Base-by-base conservation (phyloP, 2,329 filamentous ascomycete species). In the Phyllosticta citrichinensis region DNA sequence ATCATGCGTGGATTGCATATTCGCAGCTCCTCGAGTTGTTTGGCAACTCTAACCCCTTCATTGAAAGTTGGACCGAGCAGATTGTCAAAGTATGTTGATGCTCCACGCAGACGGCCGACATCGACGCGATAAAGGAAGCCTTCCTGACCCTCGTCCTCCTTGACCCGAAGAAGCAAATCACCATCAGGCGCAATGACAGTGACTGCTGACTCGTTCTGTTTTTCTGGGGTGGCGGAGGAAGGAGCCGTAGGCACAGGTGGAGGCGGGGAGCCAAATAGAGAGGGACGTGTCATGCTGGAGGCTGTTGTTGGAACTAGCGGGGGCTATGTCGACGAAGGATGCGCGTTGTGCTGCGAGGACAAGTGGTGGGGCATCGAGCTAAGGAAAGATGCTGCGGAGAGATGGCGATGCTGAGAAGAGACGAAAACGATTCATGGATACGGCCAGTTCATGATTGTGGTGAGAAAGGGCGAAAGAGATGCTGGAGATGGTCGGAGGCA, bases 51-150 rank as follows among this genome's bases (percentile, higher is more conserved):
- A 55, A 78, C 77, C 8, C 83, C 82, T 74, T 91, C 87, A 59
- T 80, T 76, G 69, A 90, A 89, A 60, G 83, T 77, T 63, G 86
- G 82, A 10, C 83, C 81, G 2, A 91, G 78, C 17, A 91, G 79
- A 61, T 83, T 84, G 60, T 79, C 79, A 70, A 91, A 91, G 71
- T 90, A 91, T 61, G 81, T 82, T 5, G 87, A 91, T 63, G 83
- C 79, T 63, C 77, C 77, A 71, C 79, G 82, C 35, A 91, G 76
- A 0, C 75, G 75, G 12, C 75, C 75, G 1, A 85, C 74, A 57
- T 80, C 79, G 52, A 88, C 86, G 25, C 87, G 80, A 68, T 86
- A 91, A 12, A 78, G 75, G 68, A 86, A 75, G 53, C 79, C 78
- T 63, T 80, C 73, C 52, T 72, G 74, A 2, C 80, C 83, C 40